Evolutionary conservation across 139 green algal genomes (phyloP).

Genomic region (Asterochloris sp.): DNA sequence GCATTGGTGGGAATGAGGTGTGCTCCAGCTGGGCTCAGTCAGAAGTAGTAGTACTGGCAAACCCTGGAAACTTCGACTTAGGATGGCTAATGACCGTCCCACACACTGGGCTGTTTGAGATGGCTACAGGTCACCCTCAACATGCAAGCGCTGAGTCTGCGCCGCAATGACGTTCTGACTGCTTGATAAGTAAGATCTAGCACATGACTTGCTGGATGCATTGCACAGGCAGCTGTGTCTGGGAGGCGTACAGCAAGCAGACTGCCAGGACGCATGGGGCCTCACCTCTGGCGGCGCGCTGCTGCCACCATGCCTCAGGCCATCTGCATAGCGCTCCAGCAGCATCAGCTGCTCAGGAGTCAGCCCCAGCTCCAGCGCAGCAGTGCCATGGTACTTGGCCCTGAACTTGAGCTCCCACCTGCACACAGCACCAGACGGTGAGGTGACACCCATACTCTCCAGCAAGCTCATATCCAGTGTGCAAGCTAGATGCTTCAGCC

Average conservation of each 20-base stretch:
- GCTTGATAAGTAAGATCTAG: neutral
- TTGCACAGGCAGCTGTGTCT: neutral
- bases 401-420: constrained; percentile 67
- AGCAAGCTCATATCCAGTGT: no score
- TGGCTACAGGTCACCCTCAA: no score
- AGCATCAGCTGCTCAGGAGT: constrained; percentile 62
- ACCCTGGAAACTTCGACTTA: no score
- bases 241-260: neutral
- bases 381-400: constrained; percentile 69
- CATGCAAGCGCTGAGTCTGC: neutral
- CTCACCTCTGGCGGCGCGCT: constrained; percentile 30
- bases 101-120: no score
- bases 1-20: no score
- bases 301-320: constrained; percentile 43
- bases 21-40: no score
- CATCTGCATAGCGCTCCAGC: constrained; percentile 66
- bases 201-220: neutral
- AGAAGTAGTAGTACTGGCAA: no score
- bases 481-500: no score
- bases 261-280: neutral
- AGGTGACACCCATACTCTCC: no score
- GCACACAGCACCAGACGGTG: no score
- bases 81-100: no score
- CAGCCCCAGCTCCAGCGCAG: constrained; percentile 59
- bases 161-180: neutral